Evolutionary conservation across 2,329 filamentous ascomycete species (phyloP), one percentile per base, ranked within the genome.

Genomic region (Blastomyces parvus): DNA sequence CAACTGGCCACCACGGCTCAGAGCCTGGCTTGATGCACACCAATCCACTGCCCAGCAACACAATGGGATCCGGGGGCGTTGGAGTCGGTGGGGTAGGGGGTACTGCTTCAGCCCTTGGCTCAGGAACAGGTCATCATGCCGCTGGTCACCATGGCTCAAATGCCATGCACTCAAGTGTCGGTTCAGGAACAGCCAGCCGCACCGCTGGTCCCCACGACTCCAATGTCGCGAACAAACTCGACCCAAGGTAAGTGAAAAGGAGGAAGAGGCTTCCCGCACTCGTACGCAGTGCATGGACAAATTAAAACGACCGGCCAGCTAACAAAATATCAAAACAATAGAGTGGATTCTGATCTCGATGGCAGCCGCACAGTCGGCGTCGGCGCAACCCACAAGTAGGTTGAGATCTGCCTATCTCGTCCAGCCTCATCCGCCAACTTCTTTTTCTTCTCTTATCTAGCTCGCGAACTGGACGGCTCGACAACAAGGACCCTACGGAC

Each of bases 401-500:
- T 44, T 42, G 33, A 42, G 30, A 44, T 27, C 48, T 42, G 57
- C 40, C 25, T n/a, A 42, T 40, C 57, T 46, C 14, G 56, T 58
- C 33, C 11, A 25, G 30, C 53, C 46, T 56, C 33, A 46, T 59
- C 46, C 52, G 19, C 33, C 22, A 53, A 52, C 48, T 27, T 22
- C 22, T 17, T 25, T 40, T 46, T 60, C 19, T 25, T 36, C 42
- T 59, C 11, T 38, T 40, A 40, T 33, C 60, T 48, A 55, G 44
- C 14, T 61, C 48, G 30, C 48, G n/a, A 53, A 27, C 17, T n/a
- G 44, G 14, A 33, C 19, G 27, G 1, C 11, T 27, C 8, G 14
- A 44, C 48, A 62, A 69, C 59, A 75, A 74, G 65, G 82, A 85
- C 57, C 82, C 82, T 3, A 81, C 77, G 22, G 83, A 85, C 65